Conservation (phyloP, 129 eudicot genomes). For the Lactuca sativa region DNA sequence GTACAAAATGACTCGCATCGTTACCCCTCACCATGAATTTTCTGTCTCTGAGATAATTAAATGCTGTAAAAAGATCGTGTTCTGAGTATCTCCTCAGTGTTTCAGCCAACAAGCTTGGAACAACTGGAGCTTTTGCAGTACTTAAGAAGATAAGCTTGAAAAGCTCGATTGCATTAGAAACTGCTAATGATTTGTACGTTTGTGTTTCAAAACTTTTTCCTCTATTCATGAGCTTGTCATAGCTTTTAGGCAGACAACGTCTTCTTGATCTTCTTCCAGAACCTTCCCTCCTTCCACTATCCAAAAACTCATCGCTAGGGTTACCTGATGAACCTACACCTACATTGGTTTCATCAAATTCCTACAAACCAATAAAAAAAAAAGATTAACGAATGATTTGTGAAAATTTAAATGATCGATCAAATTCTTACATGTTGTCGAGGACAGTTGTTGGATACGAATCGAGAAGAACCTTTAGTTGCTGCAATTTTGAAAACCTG, state of each 20-base stretch:
- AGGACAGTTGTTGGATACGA: conserved; percentile 33
- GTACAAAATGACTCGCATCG: conserved; percentile 54
- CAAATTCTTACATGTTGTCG: not conserved
- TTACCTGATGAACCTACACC: conserved; percentile 32
- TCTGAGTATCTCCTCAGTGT: conserved; percentile 86
- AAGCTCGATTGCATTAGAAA: conserved; percentile 89
- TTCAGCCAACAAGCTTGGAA: conserved; percentile 68
- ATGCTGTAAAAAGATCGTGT: conserved; percentile 91
- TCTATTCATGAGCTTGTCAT: conserved; percentile 47
- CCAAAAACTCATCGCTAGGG: conserved; percentile 30
- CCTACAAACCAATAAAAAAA: conserved; percentile 16
- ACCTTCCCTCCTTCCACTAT: conserved; percentile 33
- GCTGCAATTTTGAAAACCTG: conserved; percentile 45
- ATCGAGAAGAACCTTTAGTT: conserved; percentile 29
- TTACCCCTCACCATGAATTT: conserved; percentile 83
- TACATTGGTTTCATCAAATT: conserved; percentile 22
- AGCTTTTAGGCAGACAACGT: conserved; percentile 44
- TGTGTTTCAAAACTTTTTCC: conserved; percentile 32
- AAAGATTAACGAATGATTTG: not conserved
- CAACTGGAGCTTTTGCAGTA: conserved; percentile 48
- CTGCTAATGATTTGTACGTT: conserved; percentile 71
- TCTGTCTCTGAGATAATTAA: conserved; percentile 74
- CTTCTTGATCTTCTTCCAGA: conserved; percentile 41
- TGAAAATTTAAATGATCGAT: not conserved
- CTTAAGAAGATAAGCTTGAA: conserved; percentile 86